Evolutionary conservation across 169 alveolate species (phyloP).

Genomic region (Plasmodium knowlesi): DNA sequence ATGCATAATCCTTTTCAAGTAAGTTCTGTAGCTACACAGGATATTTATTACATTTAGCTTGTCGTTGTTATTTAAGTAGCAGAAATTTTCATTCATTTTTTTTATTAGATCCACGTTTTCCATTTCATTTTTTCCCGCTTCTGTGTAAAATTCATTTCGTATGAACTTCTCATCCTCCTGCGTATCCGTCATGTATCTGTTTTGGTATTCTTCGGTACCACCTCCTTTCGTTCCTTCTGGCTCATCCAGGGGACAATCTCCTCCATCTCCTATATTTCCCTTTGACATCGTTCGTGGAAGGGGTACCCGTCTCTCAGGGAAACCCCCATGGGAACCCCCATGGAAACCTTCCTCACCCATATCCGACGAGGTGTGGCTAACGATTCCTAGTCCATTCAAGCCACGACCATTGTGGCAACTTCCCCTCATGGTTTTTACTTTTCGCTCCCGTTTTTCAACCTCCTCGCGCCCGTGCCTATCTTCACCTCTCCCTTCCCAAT

Average conservation of each 20-base stretch:
- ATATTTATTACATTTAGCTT: constrained; percentile 8
- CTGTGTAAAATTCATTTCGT: neutral
- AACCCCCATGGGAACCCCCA: neutral
- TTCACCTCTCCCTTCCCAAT: neutral
- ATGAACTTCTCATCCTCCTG: neutral
- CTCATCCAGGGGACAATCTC: neutral
- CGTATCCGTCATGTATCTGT: neutral
- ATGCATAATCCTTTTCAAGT: neutral
- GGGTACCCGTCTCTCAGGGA: neutral
- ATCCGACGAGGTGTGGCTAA: neutral
- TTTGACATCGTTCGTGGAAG: neutral
- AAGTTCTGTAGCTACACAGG: neutral
- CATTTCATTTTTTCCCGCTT: constrained; percentile 8
- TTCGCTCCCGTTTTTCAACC: neutral
- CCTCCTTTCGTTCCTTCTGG: neutral
- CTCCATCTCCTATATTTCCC: neutral
- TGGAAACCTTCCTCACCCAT: neutral
- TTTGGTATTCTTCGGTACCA: neutral
- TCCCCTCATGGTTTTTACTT: neutral
- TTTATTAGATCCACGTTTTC: neutral
- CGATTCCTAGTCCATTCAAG: neutral
- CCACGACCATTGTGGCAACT: neutral
- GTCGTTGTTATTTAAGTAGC: constrained; percentile 15
- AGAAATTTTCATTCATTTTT: constrained; percentile 21
- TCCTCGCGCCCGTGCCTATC: neutral